A percentile compares a stretch with the other conserved stretches of the same genome.
Conservation (phyloP, 169 alveolate genomes). For the Plasmodium relictum region DNA sequence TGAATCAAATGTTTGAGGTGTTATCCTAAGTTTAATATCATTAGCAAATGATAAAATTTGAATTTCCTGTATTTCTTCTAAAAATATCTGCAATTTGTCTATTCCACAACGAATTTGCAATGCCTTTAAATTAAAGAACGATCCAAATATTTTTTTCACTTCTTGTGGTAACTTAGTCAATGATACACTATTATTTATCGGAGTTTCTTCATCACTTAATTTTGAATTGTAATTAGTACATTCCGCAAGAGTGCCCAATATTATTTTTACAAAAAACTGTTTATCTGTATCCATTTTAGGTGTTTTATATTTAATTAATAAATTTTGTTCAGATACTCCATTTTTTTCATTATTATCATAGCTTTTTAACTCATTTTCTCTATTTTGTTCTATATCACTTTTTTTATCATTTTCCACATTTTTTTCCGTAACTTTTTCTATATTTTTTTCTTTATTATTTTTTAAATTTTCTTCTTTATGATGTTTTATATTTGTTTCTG, state of each 20-base stretch:
- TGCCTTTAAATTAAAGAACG: slow-evolving; percentile 39
- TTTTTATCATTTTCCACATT: slow-evolving; percentile 4
- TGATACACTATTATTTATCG: slow-evolving; percentile 36
- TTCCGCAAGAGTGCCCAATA: slow-evolving; percentile 51
- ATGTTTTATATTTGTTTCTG: neutral
- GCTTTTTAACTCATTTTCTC: neutral
- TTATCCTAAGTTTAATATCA: slow-evolving; percentile 58
- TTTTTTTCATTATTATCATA: neutral
- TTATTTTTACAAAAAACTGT: slow-evolving; percentile 31
- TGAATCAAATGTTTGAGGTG: slow-evolving; percentile 43
- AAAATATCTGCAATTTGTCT: slow-evolving; percentile 43
- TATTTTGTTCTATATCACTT: neutral
- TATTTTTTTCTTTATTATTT: neutral
- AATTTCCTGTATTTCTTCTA: slow-evolving; percentile 64
- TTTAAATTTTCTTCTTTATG: neutral
- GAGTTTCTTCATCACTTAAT: slow-evolving; percentile 51
- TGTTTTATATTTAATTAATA: slow-evolving; percentile 55
- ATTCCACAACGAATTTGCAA: slow-evolving; percentile 65
- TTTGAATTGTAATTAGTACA: slow-evolving; percentile 52
- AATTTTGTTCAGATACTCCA: slow-evolving; percentile 17
- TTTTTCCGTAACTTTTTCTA: neutral
- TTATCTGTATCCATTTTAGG: slow-evolving; percentile 44
- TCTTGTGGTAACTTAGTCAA: slow-evolving; percentile 58
- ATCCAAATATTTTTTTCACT: slow-evolving; percentile 56
- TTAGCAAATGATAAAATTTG: slow-evolving; percentile 16